Conservation (phyloP, 1,284 basidiomycete genomes). For the Microstroma glucosiphilum region DNA sequence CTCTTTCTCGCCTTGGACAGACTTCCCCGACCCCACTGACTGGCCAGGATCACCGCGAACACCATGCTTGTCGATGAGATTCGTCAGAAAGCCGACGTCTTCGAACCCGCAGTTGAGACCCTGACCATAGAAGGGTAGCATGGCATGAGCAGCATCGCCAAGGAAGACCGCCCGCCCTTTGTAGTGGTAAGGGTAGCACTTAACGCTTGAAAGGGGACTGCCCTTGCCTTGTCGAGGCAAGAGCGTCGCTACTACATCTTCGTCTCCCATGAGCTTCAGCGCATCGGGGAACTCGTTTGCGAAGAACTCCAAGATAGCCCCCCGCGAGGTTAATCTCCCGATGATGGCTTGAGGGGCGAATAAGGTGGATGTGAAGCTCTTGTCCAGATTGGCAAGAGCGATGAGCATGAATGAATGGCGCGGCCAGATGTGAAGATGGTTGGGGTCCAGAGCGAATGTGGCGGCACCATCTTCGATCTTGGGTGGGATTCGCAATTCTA, state of each 20-base stretch:
- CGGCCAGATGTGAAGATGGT: conserved; percentile 98
- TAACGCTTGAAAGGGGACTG: conserved; percentile 81
- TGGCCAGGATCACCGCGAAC: conserved; percentile 2
- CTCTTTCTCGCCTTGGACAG: not conserved
- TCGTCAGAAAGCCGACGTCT: conserved; percentile 82
- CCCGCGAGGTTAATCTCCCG: conserved; percentile 49
- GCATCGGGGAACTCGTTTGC: conserved; percentile 78
- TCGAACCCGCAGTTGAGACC: conserved; percentile 96
- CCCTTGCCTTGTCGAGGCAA: conserved; percentile 64
- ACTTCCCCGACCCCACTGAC: not conserved
- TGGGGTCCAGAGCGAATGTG: conserved; percentile 76
- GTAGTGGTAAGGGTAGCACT: conserved; percentile 84
- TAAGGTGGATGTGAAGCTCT: conserved; percentile 63
- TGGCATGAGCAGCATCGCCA: conserved; percentile 91
- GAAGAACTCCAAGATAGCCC: conserved; percentile 71
- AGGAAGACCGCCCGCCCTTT: conserved; percentile 78
- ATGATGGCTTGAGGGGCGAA: conserved; percentile 81
- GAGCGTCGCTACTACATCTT: conserved; percentile 69
- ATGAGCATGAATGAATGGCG: conserved; percentile 98
- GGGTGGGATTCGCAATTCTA: conserved; percentile 90
- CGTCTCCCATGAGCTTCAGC: conserved; percentile 71
- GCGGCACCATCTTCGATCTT: not conserved
- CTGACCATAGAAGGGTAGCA: conserved; percentile 96
- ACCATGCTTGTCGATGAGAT: conserved; percentile 65
- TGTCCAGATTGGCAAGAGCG: conserved; percentile 69